Base-by-base conservation (phyloP, 805 yeast species). In the Kodamaea sagamina region DNA sequence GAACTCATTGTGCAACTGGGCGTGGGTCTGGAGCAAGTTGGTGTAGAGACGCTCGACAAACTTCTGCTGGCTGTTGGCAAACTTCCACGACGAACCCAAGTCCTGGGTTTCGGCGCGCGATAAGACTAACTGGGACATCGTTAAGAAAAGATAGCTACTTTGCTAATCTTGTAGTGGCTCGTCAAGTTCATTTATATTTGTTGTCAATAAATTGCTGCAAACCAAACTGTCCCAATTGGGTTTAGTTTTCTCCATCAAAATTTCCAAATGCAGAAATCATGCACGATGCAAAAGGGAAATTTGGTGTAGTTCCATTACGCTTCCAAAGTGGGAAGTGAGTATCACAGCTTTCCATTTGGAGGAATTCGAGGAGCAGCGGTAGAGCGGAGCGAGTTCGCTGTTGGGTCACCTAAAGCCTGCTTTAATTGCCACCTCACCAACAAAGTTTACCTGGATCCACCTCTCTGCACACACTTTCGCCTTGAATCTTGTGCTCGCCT, bases 21-120 rank as follows among this genome's bases (percentile, higher is more conserved):
- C 52, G 47, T 65, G 62, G 15, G 63, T 55, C 5, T 57, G 59
- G n/a, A 68, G 43, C 46, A 71, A 59, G 43, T 67, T 64, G 29
- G 59, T 47, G 44, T 61, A 69, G 39, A 69, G 52, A 36, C 59
- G 54, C n/a, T 60, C 47, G 10, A 59, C 55, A 39, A 70, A 63
- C 22, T 55, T 54, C 34, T 59, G 60, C 34, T 63, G 64, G 44
- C 24, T 16, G 36, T 42, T 32, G 22, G 38, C 45, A 8, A 32
- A 22, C 12, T 11, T 10, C 45, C 45, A 42, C 26, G 41, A 36
- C 13, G 35, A n/a, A 16, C 10, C 11, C 38, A 42, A 36, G 25
- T 25, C 22, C 13, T 5, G 13, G 2, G 41, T 26, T 41, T 42
- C 41, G 7, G 35, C 24, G 8, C 9, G 37, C 10, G 39, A 19